These are phyloP conservation scores for Amanita pallidorosea DNA, from an alignment of 768 basidiomycete genomes.

Conservation along the genomic window DNA sequence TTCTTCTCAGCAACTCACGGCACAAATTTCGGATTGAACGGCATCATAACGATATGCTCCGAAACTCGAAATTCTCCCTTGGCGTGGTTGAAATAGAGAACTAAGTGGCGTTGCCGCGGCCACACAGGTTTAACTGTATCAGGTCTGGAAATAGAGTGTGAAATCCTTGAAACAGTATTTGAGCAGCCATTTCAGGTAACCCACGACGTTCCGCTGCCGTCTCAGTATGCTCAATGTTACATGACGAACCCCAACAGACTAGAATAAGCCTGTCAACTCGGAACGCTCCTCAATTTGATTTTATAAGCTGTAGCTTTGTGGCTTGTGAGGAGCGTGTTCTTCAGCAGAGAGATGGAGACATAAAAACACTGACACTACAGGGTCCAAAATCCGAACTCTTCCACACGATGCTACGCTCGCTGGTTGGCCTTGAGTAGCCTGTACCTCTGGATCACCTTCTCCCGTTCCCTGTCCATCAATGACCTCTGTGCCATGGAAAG, in stretches of 20 bases:
- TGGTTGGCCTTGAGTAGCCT: slow-evolving; percentile 57
- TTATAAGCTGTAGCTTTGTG: neutral
- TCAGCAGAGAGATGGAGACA: neutral
- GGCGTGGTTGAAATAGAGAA: neutral
- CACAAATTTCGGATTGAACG: neutral
- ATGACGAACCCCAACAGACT: neutral
- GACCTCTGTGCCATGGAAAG: slow-evolving; percentile 66
- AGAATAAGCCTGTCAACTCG: neutral
- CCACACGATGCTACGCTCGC: slow-evolving; percentile 17
- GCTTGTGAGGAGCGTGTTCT: neutral
- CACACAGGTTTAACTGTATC: neutral
- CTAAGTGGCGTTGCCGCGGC: neutral
- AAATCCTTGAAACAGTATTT: neutral
- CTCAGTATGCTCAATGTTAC: too few species aligned
- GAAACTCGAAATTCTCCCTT: neutral
- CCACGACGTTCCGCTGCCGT: neutral
- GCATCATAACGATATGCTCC: neutral
- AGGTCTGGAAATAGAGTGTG: neutral
- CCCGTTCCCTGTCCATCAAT: slow-evolving; percentile 70
- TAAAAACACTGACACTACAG: neutral
- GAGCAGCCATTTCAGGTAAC: neutral
- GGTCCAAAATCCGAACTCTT: slow-evolving; percentile 1
- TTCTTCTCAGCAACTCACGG: neutral
- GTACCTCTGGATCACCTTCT: slow-evolving; percentile 57
- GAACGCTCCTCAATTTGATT: neutral